Percentiles rank a stretch among this genome's conserved stretches.
These are phyloP conservation scores for Sporothrix luriei DNA, from an alignment of 2,329 filamentous ascomycete species.

Conservation along the genomic window DNA sequence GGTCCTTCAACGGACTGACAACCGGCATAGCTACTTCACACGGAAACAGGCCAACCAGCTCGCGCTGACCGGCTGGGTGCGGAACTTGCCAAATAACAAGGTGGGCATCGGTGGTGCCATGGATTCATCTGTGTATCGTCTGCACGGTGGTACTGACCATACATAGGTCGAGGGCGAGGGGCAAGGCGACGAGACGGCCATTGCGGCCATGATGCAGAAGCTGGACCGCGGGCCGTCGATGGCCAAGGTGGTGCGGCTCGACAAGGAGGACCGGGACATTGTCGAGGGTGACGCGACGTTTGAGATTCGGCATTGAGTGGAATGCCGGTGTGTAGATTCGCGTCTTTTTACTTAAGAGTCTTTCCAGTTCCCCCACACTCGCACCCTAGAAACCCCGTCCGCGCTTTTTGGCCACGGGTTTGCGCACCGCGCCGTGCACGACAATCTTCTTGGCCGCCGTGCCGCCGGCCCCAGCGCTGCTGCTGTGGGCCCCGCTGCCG, in stretches of 20 bases:
- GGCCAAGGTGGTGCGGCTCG: conserved; percentile 73
- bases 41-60: conserved; percentile 54
- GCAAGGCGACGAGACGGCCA: conserved; percentile 68
- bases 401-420: conserved; percentile 60
- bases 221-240: conserved; percentile 72
- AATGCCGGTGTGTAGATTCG: not conserved
- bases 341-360: too few relatives aligned
- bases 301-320: conserved; percentile 50
- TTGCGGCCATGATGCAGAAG: conserved; percentile 72
- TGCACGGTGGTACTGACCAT: not conserved
- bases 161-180: conserved; percentile 83
- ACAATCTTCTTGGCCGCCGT: conserved; percentile 58
- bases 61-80: conserved; percentile 63
- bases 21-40: conserved; percentile 55
- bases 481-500: conserved; percentile 25
- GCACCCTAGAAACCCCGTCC: conserved; percentile 54
- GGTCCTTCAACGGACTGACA: not conserved
- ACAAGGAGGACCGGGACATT: conserved; percentile 66
- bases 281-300: conserved; percentile 71
- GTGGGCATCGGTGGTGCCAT: conserved; percentile 40
- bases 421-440: conserved; percentile 64
- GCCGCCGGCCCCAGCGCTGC: conserved; percentile 32
- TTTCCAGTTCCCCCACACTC: not conserved
- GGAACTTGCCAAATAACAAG: conserved; percentile 61
- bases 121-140: too few relatives aligned